Evolutionary conservation across 164 flowering plant species (phyloP), one percentile per base, ranked within the genome.

Genomic region (Warburgia ugandensis): DNA sequence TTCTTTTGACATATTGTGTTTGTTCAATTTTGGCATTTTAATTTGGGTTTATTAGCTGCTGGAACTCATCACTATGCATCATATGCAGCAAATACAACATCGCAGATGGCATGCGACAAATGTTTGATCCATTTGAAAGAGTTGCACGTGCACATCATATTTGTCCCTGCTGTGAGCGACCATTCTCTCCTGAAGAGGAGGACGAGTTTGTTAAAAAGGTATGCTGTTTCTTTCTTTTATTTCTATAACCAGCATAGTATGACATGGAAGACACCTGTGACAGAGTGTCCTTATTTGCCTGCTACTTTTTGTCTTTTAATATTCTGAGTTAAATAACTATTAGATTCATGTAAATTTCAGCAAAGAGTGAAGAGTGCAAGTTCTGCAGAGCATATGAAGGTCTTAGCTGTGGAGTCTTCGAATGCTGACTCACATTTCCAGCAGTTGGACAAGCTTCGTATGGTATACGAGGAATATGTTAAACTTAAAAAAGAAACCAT

Each of bases 131-230:
- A 38, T 88, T 85, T 71, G 95, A 81, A 71, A 76, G 73, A 62
- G 86, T 88, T 63, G 95, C 96, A 55, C 88, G 98, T 59, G 89
- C 86, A 41, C 77, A 80, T 73, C 98, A 86, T 77, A 20, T 78
- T 47, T 92, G 98, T 55, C 98, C 96, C 31, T 88, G 95, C 69
- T 92, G 98, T 73, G 96, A 92, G 61, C 92, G 96, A 35, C 70
- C 86, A 52, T 92, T 92, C 68, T 81, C 96, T 30, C 58, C 83
- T 44, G 86, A 79, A 63, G 98, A 92, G 69, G 98, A 88, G 72
- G 96, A 85, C 54, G 81, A 71, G 28, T 92, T 92, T 79, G 87
- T 92, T 42, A 84, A 71, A 64, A 88, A 92, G 94, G 98, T 88
- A 19, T 5, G 2, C 9, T n/a, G n/a, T 31, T 26, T 23, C 22